Base-by-base conservation (phyloP, 208 protist species). In the Strigomonas culicis region DNA sequence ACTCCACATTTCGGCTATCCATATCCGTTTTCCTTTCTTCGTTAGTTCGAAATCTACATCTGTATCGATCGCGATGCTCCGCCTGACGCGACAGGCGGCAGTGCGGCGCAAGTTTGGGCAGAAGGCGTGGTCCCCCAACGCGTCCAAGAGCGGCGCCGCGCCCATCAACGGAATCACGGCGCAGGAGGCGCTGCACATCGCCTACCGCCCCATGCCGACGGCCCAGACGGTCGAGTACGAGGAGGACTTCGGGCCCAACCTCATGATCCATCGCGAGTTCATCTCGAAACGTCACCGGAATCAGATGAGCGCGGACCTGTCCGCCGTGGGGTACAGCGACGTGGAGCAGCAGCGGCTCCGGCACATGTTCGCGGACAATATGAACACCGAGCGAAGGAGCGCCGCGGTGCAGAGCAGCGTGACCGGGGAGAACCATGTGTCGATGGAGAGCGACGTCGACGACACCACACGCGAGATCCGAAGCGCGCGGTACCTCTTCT, bases 191-290 rank as follows among this genome's bases (percentile, higher is more conserved):
- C 73, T 89, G 32, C 79, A 92, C 39, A 88, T 95, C 39, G 81
- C 79, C 13, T 92, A 95, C 73, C 85, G 89, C 15, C 89, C 89
- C 10, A 84, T 93, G 84, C 89, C 89, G 36, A 74, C 67, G 22
- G 56, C 61, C 17, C 74, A 90, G 31, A 92, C 84, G 24, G 89
- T 95, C 0, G 85, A 95, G 74, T 91, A 92, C 72, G 85, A 95
- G 63, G 85, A 95, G 61, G 89, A 95, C 66, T 95, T 90, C 67
- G 85, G 85, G 15, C 70, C 66, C 50, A 93, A 83, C 58, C 72
- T 95, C 67, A 89, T 93, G 70, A 85, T 95, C 30, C 89, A 95
- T 59, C 89, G 89, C 44, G 85, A 95, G 77, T 95, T 84, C 47
- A 69, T 95, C 31, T 88, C 89, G 15, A 72, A 80, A 41, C 74